Conservation (phyloP, 2,329 filamentous ascomycete genomes). For the Sporothrix mexicana region DNA sequence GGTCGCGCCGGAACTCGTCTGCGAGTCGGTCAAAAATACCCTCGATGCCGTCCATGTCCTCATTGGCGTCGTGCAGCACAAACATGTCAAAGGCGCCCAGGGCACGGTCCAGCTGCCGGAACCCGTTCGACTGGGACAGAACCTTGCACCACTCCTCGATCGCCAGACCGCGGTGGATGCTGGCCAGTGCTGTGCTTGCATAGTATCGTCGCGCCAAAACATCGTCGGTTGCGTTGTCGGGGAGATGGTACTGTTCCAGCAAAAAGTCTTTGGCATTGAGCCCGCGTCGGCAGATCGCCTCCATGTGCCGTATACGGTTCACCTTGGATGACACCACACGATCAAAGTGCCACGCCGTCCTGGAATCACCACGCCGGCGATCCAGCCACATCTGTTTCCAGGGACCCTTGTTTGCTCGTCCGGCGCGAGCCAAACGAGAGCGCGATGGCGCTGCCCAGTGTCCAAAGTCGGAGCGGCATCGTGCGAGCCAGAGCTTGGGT, state of each 20-base stretch:
- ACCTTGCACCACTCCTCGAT: slow-evolving; percentile 76
- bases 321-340: slow-evolving; percentile 73
- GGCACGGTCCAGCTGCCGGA: slow-evolving; percentile 67
- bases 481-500: slow-evolving; percentile 77
- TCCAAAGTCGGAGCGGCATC: slow-evolving; percentile 71
- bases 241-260: slow-evolving; percentile 65
- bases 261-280: slow-evolving; percentile 91
- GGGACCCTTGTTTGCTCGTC: slow-evolving; percentile 63
- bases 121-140: slow-evolving; percentile 44
- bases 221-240: slow-evolving; percentile 72
- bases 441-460: slow-evolving; percentile 75
- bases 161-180: slow-evolving; percentile 80
- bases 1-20: slow-evolving; percentile 56
- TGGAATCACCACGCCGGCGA: slow-evolving; percentile 59
- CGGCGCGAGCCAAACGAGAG: slow-evolving; percentile 58
- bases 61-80: slow-evolving; percentile 71
- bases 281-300: slow-evolving; percentile 72
- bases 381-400: slow-evolving; percentile 75
- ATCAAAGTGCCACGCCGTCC: slow-evolving; percentile 64
- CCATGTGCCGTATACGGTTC: slow-evolving; percentile 71
- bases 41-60: slow-evolving; percentile 72
- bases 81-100: slow-evolving; percentile 90
- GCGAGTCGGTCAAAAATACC: slow-evolving; percentile 67
- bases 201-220: slow-evolving; percentile 77
- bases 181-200: slow-evolving; percentile 73